phyloP scores from a whole-genome alignment of 2,329 filamentous ascomycete genomes.

The Ceratocystis eucalypticola region DNA sequence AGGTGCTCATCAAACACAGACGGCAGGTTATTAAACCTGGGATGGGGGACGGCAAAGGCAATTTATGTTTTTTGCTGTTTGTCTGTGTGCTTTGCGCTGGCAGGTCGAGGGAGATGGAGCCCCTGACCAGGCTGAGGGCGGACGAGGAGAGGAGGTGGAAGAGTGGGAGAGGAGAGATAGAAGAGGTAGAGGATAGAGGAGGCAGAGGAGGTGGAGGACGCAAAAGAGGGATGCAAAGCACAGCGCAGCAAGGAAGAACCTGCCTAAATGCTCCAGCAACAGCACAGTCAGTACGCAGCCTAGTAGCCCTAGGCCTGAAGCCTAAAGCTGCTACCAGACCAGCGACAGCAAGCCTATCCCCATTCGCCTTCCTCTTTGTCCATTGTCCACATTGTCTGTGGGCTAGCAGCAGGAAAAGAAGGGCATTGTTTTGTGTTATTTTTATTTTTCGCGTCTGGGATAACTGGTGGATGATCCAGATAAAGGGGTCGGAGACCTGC shows the following conservation, averaged over 20 bases:
- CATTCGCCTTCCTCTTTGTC: neutral
- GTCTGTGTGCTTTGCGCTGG: neutral
- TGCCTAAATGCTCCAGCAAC: neutral
- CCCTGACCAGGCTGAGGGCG: neutral
- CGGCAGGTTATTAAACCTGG: neutral
- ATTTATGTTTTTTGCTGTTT: neutral
- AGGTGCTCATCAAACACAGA: slow-evolving; percentile 4
- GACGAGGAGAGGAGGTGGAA: neutral
- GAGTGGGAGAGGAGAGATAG: neutral
- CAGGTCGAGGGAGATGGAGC: neutral
- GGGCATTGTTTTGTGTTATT: neutral
- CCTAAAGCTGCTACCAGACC: no score
- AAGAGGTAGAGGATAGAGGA: neutral
- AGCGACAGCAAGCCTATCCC: neutral
- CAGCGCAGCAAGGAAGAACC: neutral
- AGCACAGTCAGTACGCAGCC: no score
- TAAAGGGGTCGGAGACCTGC: no score
- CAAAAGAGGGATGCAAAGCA: neutral
- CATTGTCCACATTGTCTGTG: neutral
- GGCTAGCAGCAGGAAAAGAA: no score
- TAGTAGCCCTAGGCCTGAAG: no score
- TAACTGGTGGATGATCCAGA: no score
- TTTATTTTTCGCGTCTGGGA: neutral
- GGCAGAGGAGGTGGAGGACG: neutral
- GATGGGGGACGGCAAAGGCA: neutral